phyloP scores from a whole-genome alignment of 1,139 yeast species.

The Yamadazyma siamensis region DNA sequence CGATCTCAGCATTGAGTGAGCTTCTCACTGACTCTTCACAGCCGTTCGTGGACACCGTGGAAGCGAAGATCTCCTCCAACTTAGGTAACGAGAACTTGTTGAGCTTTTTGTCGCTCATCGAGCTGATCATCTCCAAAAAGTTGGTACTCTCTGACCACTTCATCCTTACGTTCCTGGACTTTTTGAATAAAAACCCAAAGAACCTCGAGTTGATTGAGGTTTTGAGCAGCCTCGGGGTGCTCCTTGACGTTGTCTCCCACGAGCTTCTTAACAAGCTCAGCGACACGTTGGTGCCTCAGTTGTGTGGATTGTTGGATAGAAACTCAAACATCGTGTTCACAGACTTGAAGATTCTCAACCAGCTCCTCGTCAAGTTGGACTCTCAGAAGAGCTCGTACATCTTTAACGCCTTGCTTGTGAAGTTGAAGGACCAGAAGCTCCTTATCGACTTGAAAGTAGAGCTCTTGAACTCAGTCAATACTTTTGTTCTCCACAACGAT shows the following conservation, averaged over 20 bases:
- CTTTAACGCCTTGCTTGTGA: constrained; percentile 9
- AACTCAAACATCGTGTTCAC: constrained; percentile 9
- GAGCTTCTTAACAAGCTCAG: constrained; percentile 3
- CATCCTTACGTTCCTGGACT: constrained; percentile 7
- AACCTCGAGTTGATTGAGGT: constrained; percentile 14
- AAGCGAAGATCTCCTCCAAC: constrained; percentile 8
- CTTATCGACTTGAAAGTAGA: constrained; percentile 14
- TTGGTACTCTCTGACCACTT: constrained; percentile 7
- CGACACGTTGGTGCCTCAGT: constrained; percentile 5
- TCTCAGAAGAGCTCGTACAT: constrained; percentile 3
- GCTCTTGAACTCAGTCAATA: constrained; percentile 10
- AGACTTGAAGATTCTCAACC: constrained; percentile 16
- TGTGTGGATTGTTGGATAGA: constrained; percentile 8
- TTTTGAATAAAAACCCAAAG: constrained; percentile 10
- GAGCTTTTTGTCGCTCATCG: constrained; percentile 9
- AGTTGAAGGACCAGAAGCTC: constrained; percentile 11
- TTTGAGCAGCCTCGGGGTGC: constrained; percentile 7
- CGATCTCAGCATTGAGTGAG: constrained; percentile 23
- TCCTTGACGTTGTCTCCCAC: constrained; percentile 5
- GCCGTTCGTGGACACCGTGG: constrained; percentile 6
- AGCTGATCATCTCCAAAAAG: constrained; percentile 4
- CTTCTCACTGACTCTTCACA: constrained; percentile 4
- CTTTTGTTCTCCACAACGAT: constrained; percentile 6
- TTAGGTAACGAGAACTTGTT: constrained; percentile 11
- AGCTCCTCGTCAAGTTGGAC: constrained; percentile 12